Evolutionary conservation across 2,329 filamentous ascomycete genomes (phyloP), one percentile per base, ranked within the genome.

Genomic region (Pseudocercospora fuligena): DNA sequence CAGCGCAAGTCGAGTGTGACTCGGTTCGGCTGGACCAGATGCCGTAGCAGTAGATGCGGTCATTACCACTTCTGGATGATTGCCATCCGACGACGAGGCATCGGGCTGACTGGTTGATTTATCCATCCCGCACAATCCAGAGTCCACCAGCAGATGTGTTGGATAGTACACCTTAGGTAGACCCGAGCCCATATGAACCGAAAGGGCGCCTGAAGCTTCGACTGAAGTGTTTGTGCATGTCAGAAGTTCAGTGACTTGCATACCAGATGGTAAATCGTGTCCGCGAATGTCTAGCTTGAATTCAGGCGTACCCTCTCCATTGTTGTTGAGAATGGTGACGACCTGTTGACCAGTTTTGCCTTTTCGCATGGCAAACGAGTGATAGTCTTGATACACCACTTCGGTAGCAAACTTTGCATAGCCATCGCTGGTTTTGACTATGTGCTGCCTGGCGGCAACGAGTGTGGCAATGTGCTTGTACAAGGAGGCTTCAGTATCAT

Each of bases 361-460:
- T 65, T 82, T 82, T 19, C 82, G 79, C 74, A 84, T 80, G 2
- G 79, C 82, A 12, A 85, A 69, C 9, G 80, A 81, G 46, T 78
- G 77, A 5, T 73, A 72, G 54, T 85, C 82, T 57, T 77, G 77
- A 70, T 82, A 84, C 65, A 85, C 78, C 6, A 81, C 75, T 23
- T 77, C 75, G 63, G 79, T 80, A 70, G 80, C 77, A 65, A 80
- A 81, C 0, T 75, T 79, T 8, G 82, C 69, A 68, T 84, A 85
- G 14, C 71, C 72, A 5, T 67, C 64, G 54, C 82, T 80, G 3
- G 73, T 70, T 3, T 64, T 66, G 19, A 84, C 75, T 2, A 81
- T 83, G 14, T 78, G 78, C 59, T 79, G 80, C 11, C 83, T 81
- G 25, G 83, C 74, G 21, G 72, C 64, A 67, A 84, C 84, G 25